Base-by-base conservation (phyloP, 768 basidiomycete genomes). In the Leccinum rimulosum region DNA sequence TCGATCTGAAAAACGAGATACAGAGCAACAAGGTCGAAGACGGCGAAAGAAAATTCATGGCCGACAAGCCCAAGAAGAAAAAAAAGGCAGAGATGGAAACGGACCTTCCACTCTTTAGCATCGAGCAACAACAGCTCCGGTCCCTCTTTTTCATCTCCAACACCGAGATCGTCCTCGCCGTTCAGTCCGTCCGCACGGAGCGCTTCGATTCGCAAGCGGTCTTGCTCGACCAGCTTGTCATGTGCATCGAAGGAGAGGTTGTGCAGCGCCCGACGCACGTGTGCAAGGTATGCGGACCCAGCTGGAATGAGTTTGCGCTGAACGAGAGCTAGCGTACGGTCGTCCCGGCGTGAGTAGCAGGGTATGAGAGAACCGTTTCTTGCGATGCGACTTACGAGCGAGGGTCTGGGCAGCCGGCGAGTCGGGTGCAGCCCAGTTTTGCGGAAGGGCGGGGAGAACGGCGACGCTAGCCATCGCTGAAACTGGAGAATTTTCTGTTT, bases 81-180 rank as follows among this genome's bases (percentile, higher is more conserved):
- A n/a, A n/a, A 22, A 25, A 25, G 22, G 19, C 31, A 48, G 15
- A 57, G 27, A 31, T 9, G 17, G 11, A 28, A 17, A 68, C 78
- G 45, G 62, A 91, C 92, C 84, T 98, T 99, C 96, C 97, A 98
- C 70, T 96, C 94, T 75, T 98, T 98, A 6, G 96, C 92, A 78
- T 99, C 96, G n/a, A 87, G 78, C 49, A 77, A 71, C 43, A 94
- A 73, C 51, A 94, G 66, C 25, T 86, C 87, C 3, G 80, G 77
- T 19, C 82, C 73, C 78, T 98, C 96, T 62, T 85, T 80, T 75
- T 98, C 97, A 59, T 93, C 90, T 2, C 95, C 95, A 6, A 98
- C 89, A 30, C 94, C 96, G 12, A 93, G 85, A 77, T 95, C 95
- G 67, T 92, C 91, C 61, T 89, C 90, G 6, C 75, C 75, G 55